phyloP scores from a whole-genome alignment of 2,329 filamentous ascomycete genomes.

The Colletotrichum lini region DNA sequence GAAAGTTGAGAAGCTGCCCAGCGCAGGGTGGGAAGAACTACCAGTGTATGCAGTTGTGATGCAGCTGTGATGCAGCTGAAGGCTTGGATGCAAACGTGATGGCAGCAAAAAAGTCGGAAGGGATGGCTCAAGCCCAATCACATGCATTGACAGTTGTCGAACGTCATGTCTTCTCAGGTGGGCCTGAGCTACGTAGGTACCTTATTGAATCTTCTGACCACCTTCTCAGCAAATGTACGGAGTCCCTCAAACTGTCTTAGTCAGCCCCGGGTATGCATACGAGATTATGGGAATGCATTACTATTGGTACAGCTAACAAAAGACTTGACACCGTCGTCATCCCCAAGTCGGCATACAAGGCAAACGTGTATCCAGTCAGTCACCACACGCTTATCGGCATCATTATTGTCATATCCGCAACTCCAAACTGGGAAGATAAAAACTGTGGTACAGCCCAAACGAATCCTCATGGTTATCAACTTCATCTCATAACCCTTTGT shows the following conservation, averaged over 20 bases:
- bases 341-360: background rate
- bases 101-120: background rate
- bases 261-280: background rate
- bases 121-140: constrained; percentile 1
- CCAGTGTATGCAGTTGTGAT: background rate
- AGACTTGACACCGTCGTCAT: too few species aligned
- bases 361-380: background rate
- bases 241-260: background rate
- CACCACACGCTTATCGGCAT: background rate
- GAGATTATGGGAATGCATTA: background rate
- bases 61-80: background rate
- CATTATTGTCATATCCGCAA: background rate
- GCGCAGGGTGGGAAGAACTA: background rate
- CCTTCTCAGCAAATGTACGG: background rate
- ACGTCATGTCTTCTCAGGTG: background rate
- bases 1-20: background rate
- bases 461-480: background rate
- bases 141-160: background rate
- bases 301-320: background rate
- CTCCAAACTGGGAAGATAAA: background rate
- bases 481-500: background rate
- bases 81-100: background rate
- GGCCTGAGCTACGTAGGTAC: background rate
- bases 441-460: background rate
- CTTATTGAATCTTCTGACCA: background rate